These are phyloP conservation scores for Pterocarpus santalinus DNA, from an alignment of 306 rosid species.

Conservation along the genomic window DNA sequence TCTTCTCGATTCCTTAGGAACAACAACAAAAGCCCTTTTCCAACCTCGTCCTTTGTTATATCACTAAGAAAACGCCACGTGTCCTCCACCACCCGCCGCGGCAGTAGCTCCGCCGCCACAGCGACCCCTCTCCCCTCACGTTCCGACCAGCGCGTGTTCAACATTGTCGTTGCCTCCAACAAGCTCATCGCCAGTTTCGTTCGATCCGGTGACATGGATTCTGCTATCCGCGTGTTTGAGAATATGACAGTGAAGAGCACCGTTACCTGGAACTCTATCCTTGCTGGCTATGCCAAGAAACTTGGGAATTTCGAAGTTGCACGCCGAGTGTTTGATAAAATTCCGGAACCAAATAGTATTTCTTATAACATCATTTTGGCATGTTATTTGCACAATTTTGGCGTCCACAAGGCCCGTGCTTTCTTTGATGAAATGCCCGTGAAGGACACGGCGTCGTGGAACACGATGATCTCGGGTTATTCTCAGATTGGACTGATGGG, in stretches of 20 bases:
- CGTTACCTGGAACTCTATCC: slow-evolving; percentile 80
- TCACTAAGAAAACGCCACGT: not conserved
- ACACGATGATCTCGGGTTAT: slow-evolving; percentile 85
- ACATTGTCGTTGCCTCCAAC: slow-evolving; percentile 59
- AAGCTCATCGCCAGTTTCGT: slow-evolving; percentile 62
- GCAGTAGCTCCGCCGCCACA: not conserved
- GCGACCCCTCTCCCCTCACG: not conserved
- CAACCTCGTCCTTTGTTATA: not conserved
- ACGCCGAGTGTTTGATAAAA: slow-evolving; percentile 65
- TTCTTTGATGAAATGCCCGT: slow-evolving; percentile 74
- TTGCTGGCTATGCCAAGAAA: slow-evolving; percentile 62
- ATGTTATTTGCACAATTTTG: slow-evolving; percentile 60
- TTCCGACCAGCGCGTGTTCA: slow-evolving; percentile 30
- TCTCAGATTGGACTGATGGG: slow-evolving; percentile 63
- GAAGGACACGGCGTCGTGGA: slow-evolving; percentile 84
- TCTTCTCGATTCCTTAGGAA: slow-evolving; percentile 28
- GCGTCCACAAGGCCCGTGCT: slow-evolving; percentile 57
- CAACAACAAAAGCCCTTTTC: slow-evolving; percentile 20
- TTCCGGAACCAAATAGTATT: slow-evolving; percentile 79
- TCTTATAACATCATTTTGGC: slow-evolving; percentile 81
- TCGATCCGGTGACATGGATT: slow-evolving; percentile 65
- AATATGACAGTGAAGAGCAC: slow-evolving; percentile 68
- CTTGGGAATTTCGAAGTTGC: slow-evolving; percentile 65
- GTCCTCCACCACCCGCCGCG: not conserved
- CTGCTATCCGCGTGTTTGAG: slow-evolving; percentile 68